Conservation (phyloP, 192 early-diverging fungal species). For the Podochytrium sp. region DNA sequence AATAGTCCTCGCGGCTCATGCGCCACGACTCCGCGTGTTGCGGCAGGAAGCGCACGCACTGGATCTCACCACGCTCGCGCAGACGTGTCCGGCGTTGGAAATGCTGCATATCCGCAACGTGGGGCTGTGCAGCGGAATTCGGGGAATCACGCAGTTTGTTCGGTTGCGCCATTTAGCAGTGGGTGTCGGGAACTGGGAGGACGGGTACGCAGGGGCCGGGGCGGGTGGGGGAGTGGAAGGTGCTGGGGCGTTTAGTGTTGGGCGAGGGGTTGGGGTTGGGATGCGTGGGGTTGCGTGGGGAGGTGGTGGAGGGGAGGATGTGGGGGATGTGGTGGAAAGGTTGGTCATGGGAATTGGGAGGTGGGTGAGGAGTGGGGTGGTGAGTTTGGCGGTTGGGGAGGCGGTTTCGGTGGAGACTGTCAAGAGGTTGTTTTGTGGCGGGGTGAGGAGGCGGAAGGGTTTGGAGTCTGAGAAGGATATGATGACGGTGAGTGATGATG, state of each 20-base stretch:
- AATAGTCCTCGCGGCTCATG: not conserved
- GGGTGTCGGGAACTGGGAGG: slow-evolving; percentile 21
- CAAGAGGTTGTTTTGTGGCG: not conserved
- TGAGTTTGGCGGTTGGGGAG: slow-evolving; percentile 21
- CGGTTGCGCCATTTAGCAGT: not conserved
- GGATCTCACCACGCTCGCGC: not conserved
- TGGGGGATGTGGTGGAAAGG: not conserved
- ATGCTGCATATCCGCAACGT: slow-evolving; percentile 9
- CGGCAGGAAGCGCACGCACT: slow-evolving; percentile 24
- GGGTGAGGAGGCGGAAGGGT: not conserved
- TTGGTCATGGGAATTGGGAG: slow-evolving; percentile 10
- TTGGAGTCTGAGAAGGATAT: not conserved
- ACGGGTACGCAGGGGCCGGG: not conserved
- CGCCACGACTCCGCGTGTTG: not conserved
- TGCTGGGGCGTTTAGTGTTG: not conserved
- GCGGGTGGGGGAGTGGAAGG: not conserved
- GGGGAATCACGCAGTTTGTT: not conserved
- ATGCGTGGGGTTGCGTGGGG: not conserved
- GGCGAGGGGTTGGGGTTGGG: not conserved
- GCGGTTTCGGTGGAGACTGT: slow-evolving; percentile 12
- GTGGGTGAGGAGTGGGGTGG: not conserved
- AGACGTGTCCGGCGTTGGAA: not conserved
- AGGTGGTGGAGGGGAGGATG: not conserved
- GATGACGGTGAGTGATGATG: not conserved
- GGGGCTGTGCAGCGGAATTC: not conserved